Evolutionary conservation across 176 grass and related monocot species (phyloP).

Genomic region (Juncus inflexus): DNA sequence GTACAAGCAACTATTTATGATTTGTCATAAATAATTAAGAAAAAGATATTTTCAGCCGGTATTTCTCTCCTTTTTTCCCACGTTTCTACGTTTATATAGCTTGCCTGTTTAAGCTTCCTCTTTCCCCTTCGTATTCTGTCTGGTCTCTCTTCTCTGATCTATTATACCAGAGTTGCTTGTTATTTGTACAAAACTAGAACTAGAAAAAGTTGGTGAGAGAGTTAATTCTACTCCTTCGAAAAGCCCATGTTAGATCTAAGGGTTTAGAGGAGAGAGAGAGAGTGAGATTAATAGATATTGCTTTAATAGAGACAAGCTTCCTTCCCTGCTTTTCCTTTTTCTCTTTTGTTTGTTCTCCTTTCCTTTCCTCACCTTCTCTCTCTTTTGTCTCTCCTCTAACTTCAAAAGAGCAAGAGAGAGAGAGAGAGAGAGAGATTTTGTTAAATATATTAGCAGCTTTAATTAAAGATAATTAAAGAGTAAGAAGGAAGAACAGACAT

Average conservation of each 20-base stretch:
- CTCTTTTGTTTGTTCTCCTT: conserved; percentile 62
- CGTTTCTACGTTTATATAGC: conserved; percentile 23
- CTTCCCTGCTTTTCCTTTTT: conserved; percentile 66
- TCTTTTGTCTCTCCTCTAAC: conserved; percentile 25
- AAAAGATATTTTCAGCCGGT: neutral
- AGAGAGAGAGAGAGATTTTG: conserved; percentile 17
- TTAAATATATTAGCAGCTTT: neutral
- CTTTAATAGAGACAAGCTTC: conserved; percentile 88
- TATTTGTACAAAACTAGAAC: conserved; percentile 3
- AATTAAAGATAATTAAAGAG: conserved; percentile 4
- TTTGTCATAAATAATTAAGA: conserved; percentile 26
- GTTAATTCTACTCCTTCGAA: conserved; percentile 49
- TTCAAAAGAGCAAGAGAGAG: conserved; percentile 2
- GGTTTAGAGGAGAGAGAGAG: conserved; percentile 10
- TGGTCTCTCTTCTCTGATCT: conserved; percentile 8
- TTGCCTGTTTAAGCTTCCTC: conserved; percentile 17
- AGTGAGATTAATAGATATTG: conserved; percentile 24
- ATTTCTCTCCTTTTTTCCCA: conserved; percentile 4
- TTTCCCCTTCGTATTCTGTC: conserved; percentile 24
- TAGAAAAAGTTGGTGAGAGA: conserved; percentile 59
- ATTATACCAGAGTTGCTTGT: neutral
- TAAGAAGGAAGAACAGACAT: conserved; percentile 14
- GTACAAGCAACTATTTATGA: conserved; percentile 54
- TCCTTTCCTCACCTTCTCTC: conserved; percentile 21
- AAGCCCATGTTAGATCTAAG: conserved; percentile 23